A percentile compares a stretch with the other conserved stretches of the same genome.
These are phyloP conservation scores for Gossypium ekmanianum DNA, from an alignment of 345 rosid species.

Conservation along the genomic window DNA sequence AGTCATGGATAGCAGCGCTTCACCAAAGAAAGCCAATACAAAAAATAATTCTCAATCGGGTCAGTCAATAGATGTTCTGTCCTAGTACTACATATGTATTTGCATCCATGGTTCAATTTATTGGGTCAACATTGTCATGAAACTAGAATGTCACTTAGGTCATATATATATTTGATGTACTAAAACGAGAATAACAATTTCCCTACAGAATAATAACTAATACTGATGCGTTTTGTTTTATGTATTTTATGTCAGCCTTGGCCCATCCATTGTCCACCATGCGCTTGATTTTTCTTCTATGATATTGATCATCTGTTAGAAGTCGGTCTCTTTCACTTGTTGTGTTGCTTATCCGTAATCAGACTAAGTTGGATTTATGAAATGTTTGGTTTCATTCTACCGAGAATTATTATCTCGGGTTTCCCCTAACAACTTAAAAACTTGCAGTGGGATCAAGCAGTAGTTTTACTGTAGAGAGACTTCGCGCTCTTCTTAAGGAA, in stretches of 20 bases:
- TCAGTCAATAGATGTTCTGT: slow-evolving; percentile 22
- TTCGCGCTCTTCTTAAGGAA: too few species aligned
- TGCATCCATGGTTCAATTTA: not conserved
- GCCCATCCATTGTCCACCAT: not conserved
- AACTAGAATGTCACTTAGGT: not conserved
- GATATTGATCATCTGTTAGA: not conserved
- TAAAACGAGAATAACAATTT: not conserved
- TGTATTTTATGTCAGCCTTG: not conserved
- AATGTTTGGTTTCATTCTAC: not conserved
- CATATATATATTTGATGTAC: not conserved
- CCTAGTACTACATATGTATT: not conserved
- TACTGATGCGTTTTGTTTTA: not conserved
- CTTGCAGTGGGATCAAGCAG: too few species aligned
- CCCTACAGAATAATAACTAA: not conserved
- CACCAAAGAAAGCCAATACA: slow-evolving; percentile 59
- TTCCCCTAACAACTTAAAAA: too few species aligned
- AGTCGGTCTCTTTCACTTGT: not conserved
- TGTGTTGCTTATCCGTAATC: not conserved
- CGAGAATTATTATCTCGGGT: too few species aligned
- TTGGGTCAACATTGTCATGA: not conserved
- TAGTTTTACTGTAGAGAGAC: too few species aligned
- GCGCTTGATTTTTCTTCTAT: not conserved
- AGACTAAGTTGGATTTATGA: not conserved
- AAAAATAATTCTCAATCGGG: slow-evolving; percentile 55
- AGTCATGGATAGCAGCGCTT: slow-evolving; percentile 47